Conservation (phyloP, 2,329 filamentous ascomycete genomes). For the Penicillium sp. region DNA sequence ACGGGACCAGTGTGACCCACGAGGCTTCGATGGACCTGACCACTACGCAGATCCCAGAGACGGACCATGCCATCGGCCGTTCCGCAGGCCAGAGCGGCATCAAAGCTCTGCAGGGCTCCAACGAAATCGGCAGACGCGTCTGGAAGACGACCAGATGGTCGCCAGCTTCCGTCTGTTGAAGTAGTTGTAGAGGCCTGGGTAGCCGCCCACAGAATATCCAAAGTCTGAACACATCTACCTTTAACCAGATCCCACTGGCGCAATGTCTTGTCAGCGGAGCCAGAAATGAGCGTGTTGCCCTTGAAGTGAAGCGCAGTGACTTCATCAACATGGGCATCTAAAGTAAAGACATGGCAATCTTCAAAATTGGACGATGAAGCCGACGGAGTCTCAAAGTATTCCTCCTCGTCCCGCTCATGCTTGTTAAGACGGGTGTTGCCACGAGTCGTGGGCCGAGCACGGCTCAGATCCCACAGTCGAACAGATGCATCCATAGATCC, state of each 20-base stretch:
- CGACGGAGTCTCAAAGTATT: conserved; percentile 51
- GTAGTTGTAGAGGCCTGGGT: conserved; percentile 79
- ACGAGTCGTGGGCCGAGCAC: conserved; percentile 74
- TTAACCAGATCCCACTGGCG: conserved; percentile 97
- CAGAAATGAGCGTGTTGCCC: conserved; percentile 87
- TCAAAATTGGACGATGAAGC: conserved; percentile 73
- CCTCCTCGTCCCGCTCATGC: conserved; percentile 49
- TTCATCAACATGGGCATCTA: conserved; percentile 89
- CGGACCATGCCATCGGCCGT: conserved; percentile 97
- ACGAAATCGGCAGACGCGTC: conserved; percentile 83
- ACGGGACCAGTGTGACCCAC: conserved; percentile 95
- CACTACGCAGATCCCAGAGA: conserved; percentile 93
- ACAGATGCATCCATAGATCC: conserved; percentile 95
- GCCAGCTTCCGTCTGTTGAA: conserved; percentile 66
- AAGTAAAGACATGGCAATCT: conserved; percentile 84
- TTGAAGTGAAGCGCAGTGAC: conserved; percentile 91
- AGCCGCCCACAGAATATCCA: conserved; percentile 97
- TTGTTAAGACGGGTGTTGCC: conserved; percentile 55
- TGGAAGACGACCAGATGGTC: conserved; percentile 63
- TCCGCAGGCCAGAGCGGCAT: conserved; percentile 91
- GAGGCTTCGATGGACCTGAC: conserved; percentile 93
- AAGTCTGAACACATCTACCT: conserved; percentile 93
- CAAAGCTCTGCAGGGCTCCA: conserved; percentile 91
- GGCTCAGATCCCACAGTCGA: conserved; percentile 89
- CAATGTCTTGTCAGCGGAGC: conserved; percentile 94